Evolutionary conservation across 345 rosid species (phyloP).

Genomic region (Gossypium ekmanianum): DNA sequence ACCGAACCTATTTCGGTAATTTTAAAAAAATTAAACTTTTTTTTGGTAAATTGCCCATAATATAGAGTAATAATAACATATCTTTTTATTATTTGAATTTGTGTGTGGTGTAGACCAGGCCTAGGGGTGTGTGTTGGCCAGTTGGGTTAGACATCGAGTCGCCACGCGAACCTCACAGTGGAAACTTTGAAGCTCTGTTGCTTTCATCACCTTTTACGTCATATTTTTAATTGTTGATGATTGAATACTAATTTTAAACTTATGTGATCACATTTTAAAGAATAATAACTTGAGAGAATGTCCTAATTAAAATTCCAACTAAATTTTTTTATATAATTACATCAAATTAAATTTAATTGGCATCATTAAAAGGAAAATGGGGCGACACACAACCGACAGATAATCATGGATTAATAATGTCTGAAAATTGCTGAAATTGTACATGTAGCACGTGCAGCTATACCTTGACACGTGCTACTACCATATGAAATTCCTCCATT

Average conservation of each 20-base stretch:
- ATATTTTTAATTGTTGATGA: not conserved
- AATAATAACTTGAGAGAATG: not conserved
- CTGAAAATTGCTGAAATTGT: slow-evolving; percentile 9
- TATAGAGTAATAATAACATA: too few relatives aligned
- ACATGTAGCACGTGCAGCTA: slow-evolving; percentile 35
- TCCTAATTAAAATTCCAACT: not conserved
- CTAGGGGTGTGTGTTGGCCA: not conserved
- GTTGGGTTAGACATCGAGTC: not conserved
- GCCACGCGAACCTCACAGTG: not conserved
- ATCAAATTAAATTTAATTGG: not conserved
- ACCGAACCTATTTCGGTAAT: too few relatives aligned
- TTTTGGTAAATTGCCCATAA: too few relatives aligned
- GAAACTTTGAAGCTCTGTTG: not conserved
- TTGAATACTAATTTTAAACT: not conserved
- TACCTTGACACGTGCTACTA: slow-evolving; percentile 29
- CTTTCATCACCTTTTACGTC: slow-evolving; percentile 2
- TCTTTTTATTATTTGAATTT: too few relatives aligned
- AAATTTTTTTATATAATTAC: not conserved
- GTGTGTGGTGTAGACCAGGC: not conserved
- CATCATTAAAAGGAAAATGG: not conserved
- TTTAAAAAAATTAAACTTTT: too few relatives aligned
- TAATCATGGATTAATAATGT: not conserved
- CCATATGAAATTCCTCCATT: slow-evolving; percentile 26
- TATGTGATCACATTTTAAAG: too few relatives aligned
- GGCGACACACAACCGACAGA: not conserved